phyloP scores from a whole-genome alignment of 768 basidiomycete species.

The Coprinopsis sp. region DNA sequence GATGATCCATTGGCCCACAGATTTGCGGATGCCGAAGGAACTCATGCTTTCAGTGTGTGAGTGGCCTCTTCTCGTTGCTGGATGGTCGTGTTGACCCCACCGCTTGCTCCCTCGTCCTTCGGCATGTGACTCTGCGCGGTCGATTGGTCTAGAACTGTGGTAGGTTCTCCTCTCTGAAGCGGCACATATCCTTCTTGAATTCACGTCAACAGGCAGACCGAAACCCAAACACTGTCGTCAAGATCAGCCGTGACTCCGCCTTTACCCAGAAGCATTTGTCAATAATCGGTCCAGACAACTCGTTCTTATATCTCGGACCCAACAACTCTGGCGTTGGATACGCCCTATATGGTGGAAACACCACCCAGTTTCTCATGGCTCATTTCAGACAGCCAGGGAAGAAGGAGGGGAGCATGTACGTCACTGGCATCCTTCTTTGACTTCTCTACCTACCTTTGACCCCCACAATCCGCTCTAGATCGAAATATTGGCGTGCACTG shows the following conservation, averaged over 20 bases:
- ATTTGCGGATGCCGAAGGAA: no score
- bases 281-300: constrained; percentile 77
- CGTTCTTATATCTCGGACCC: constrained; percentile 75
- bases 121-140: no score
- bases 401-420: constrained; percentile 60
- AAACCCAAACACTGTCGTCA: constrained; percentile 57
- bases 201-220: constrained; percentile 42
- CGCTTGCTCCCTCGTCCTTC: no score
- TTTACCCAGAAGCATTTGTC: constrained; percentile 63
- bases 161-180: no score
- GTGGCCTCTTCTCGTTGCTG: no score
- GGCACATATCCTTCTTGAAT: no score
- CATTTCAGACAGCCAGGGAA: constrained; percentile 50
- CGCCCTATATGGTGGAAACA: constrained; percentile 64
- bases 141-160: no score
- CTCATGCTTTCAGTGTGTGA: no score
- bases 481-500: constrained; percentile 70
- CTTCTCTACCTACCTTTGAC: neutral
- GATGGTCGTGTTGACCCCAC: no score
- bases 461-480: constrained; percentile 35
- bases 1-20: no score
- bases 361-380: constrained; percentile 50
- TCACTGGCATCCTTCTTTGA: constrained; percentile 12
- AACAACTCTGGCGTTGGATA: constrained; percentile 52
- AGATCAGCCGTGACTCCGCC: constrained; percentile 55